Conservation (phyloP, 2,329 filamentous ascomycete species). For the Ophiosphaerella herpotricha region DNA sequence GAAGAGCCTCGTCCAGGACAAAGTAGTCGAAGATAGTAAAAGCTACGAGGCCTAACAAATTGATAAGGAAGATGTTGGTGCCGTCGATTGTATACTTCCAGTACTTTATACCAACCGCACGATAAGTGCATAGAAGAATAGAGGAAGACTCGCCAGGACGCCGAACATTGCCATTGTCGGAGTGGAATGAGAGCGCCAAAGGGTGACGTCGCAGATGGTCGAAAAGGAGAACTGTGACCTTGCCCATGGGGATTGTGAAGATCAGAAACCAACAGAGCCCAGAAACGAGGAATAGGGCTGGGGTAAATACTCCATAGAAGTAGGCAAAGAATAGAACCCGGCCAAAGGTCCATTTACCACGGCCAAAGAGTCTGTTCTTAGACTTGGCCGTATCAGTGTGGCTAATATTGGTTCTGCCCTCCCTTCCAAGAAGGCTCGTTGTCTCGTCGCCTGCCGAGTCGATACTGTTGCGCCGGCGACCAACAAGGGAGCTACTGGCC, state of each 20-base stretch:
- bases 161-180: constrained; percentile 76
- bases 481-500: constrained; percentile 74
- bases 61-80: constrained; percentile 99
- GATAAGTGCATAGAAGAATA: constrained; percentile 94
- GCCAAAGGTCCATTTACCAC: constrained; percentile 93
- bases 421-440: constrained; percentile 80
- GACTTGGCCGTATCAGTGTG: constrained; percentile 49
- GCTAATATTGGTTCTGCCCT: constrained; percentile 56
- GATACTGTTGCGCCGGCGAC: constrained; percentile 83
- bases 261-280: constrained; percentile 93
- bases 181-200: constrained; percentile 89
- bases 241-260: constrained; percentile 98
- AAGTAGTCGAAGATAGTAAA: constrained; percentile 95
- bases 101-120: constrained; percentile 90
- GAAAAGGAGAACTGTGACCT: constrained; percentile 86
- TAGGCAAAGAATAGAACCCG: constrained; percentile 94
- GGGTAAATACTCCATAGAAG: constrained; percentile 92
- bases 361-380: constrained; percentile 89
- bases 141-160: constrained; percentile 74
- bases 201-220: constrained; percentile 92
- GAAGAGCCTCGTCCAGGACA: constrained; percentile 71
- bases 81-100: constrained; percentile 99
- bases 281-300: constrained; percentile 82
- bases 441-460: constrained; percentile 88
- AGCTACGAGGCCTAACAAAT: constrained; percentile 88